phyloP scores from a whole-genome alignment of 2,329 filamentous ascomycete genomes.

The Exophiala sp. region DNA sequence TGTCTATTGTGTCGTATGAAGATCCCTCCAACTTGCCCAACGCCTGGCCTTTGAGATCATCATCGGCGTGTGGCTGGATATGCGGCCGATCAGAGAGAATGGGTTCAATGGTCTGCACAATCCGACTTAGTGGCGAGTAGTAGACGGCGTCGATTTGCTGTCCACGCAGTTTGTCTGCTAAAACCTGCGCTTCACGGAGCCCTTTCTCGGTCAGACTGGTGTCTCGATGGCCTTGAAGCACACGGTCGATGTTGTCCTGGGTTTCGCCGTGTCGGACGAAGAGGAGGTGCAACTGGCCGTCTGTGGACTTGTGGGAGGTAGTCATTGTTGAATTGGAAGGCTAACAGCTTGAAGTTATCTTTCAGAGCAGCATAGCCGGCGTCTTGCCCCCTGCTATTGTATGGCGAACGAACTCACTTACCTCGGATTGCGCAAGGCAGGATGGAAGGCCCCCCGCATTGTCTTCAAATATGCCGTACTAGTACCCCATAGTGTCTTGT shows the following conservation, averaged over 20 bases:
- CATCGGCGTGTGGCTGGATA: constrained; percentile 7
- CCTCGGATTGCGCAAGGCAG: no score
- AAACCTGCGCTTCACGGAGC: constrained; percentile 7
- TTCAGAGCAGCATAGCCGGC: no score
- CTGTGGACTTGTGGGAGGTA: neutral
- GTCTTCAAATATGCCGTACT: no score
- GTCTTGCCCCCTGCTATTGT: no score
- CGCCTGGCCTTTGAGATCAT: constrained; percentile 15
- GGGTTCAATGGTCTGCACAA: constrained; percentile 16
- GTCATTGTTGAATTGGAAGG: no score
- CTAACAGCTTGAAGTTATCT: no score
- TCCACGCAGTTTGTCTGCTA: constrained; percentile 20
- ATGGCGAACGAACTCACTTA: no score
- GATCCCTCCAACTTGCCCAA: constrained; percentile 17
- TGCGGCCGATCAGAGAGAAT: constrained; percentile 7
- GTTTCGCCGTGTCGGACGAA: constrained; percentile 23
- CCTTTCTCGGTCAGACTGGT: constrained; percentile 19
- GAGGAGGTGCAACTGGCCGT: constrained; percentile 15
- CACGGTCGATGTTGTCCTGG: constrained; percentile 18
- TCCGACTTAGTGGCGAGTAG: constrained; percentile 16
- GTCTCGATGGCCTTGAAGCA: constrained; percentile 18
- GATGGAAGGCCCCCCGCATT: no score
- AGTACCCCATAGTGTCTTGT: no score
- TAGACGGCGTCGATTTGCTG: constrained; percentile 30
- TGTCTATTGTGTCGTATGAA: constrained; percentile 19